A percentile compares a stretch with the other conserved stretches of the same genome.
Evolutionary conservation across 2,329 filamentous ascomycete genomes (phyloP).

Genomic region (Colletotrichum nymphaeae): DNA sequence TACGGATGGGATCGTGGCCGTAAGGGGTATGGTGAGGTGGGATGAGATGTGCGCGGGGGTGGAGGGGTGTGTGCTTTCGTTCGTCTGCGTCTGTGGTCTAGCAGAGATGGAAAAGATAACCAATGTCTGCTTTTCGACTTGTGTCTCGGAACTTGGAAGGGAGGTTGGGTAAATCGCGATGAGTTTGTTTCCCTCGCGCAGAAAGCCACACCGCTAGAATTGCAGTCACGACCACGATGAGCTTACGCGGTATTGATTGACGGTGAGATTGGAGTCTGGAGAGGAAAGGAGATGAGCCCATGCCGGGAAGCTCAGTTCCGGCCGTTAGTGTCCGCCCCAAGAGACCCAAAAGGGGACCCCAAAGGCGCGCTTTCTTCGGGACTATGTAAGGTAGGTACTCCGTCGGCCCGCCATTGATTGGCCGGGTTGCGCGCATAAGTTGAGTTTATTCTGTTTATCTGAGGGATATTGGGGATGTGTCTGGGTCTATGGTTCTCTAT

Average conservation of each 20-base stretch:
- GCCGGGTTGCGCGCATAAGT: not conserved
- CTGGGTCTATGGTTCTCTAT: no score
- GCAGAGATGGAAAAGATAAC: not conserved
- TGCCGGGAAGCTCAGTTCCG: conserved; percentile 34
- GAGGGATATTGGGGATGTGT: not conserved
- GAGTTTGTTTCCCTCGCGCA: not conserved
- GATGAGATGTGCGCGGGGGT: conserved; percentile 1
- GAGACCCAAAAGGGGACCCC: not conserved
- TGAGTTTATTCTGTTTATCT: not conserved
- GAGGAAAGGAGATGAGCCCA: conserved; percentile 26
- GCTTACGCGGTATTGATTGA: conserved; percentile 1
- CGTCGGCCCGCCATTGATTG: not conserved
- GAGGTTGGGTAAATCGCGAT: not conserved
- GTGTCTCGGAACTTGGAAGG: not conserved
- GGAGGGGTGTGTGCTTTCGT: not conserved
- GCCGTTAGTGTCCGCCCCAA: conserved; percentile 18
- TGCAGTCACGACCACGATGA: not conserved
- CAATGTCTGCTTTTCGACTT: not conserved
- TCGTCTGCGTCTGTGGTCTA: not conserved
- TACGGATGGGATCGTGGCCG: not conserved
- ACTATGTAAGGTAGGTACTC: not conserved
- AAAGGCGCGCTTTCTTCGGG: not conserved
- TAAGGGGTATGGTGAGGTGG: not conserved
- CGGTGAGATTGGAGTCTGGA: conserved; percentile 6
- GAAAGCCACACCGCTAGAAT: conserved; percentile 8